A percentile compares a stretch with the other conserved stretches of the same genome.
Conservation (phyloP, 129 eudicot genomes). For the Daucus carota region DNA sequence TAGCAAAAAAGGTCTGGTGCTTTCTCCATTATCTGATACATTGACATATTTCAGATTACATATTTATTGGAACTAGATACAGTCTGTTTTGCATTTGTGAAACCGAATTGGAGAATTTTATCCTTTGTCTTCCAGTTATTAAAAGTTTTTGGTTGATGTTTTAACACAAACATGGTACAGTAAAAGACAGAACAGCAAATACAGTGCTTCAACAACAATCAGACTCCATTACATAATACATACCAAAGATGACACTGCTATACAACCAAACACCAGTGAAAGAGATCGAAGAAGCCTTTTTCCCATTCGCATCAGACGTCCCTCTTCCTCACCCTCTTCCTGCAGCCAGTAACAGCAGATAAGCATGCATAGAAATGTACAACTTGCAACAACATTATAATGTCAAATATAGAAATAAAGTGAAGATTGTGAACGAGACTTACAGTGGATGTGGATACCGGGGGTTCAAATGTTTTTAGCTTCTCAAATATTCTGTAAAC, state of each 20-base stretch:
- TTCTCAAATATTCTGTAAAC: slow-evolving; percentile 87
- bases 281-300: slow-evolving; percentile 84
- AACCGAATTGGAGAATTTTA: background rate
- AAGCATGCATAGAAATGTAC: background rate
- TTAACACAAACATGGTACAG: background rate
- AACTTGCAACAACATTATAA: slow-evolving; percentile 4
- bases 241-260: slow-evolving; percentile 78
- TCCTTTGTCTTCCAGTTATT: background rate
- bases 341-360: slow-evolving; percentile 21
- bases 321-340: slow-evolving; percentile 96
- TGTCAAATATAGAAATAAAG: background rate
- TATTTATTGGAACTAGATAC: too few relatives aligned
- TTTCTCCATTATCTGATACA: too few relatives aligned
- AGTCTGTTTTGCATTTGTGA: too few relatives aligned
- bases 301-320: slow-evolving; percentile 76
- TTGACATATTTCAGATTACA: too few relatives aligned
- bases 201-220: background rate
- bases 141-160: background rate
- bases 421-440: slow-evolving; percentile 16
- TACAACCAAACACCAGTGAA: slow-evolving; percentile 71
- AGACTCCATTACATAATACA: slow-evolving; percentile 27
- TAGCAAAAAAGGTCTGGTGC: too few relatives aligned
- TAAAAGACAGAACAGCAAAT: background rate
- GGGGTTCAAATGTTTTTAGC: slow-evolving; percentile 66
- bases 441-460: slow-evolving; percentile 56